phyloP scores from a whole-genome alignment of 2,329 filamentous ascomycete genomes.

The Pseudogymnoascus sp. region DNA sequence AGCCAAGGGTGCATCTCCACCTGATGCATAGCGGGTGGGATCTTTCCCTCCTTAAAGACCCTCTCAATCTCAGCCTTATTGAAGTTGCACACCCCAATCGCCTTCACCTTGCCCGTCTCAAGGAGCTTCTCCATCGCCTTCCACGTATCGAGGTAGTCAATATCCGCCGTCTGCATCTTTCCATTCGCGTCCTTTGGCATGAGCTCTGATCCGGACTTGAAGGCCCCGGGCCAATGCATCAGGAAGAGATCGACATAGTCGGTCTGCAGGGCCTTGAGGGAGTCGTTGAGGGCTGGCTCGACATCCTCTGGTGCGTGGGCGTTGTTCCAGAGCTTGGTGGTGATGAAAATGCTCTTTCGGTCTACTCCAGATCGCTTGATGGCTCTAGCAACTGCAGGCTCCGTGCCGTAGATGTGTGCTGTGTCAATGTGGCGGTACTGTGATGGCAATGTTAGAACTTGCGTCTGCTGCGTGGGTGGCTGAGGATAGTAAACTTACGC shows the following conservation, averaged over 20 bases:
- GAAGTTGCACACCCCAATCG: conserved; percentile 59
- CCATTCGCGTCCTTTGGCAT: conserved; percentile 22
- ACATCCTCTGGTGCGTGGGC: conserved; percentile 29
- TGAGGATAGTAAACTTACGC: conserved; percentile 16
- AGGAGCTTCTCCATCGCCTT: conserved; percentile 48
- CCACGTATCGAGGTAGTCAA: conserved; percentile 44
- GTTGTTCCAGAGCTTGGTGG: conserved; percentile 55
- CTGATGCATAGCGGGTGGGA: conserved; percentile 51
- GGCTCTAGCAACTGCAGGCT: conserved; percentile 36
- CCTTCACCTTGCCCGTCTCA: conserved; percentile 40
- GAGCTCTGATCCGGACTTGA: conserved; percentile 20
- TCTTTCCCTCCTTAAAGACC: conserved; percentile 34
- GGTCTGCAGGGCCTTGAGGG: conserved; percentile 30
- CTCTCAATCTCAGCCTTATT: conserved; percentile 31
- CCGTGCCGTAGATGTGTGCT: conserved; percentile 38
- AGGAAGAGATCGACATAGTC: conserved; percentile 34
- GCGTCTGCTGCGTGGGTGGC: neutral
- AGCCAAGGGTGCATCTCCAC: conserved; percentile 46
- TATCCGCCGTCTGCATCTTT: conserved; percentile 19
- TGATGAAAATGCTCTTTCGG: conserved; percentile 38
- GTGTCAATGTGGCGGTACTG: conserved; percentile 39
- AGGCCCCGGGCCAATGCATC: conserved; percentile 32
- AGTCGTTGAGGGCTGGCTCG: conserved; percentile 27
- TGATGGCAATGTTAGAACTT: neutral
- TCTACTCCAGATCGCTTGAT: conserved; percentile 33